phyloP scores from a whole-genome alignment of 257 asterid genomes.

The Ehretia macrophylla region DNA sequence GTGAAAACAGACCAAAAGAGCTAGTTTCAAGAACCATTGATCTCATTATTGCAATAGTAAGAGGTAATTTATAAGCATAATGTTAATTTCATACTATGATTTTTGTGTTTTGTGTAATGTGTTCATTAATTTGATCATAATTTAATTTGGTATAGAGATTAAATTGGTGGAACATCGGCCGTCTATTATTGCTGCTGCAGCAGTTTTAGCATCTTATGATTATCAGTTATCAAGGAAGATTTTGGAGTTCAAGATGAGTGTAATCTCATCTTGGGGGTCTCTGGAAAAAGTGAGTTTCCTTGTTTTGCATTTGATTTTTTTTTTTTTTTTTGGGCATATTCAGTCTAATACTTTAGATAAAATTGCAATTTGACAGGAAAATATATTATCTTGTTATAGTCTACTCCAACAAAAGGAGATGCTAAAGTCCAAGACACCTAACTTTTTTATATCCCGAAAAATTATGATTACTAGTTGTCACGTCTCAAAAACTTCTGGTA shows the following conservation, averaged over 20 bases:
- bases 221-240: slow-evolving; percentile 17
- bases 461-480: too few species aligned
- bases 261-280: slow-evolving; percentile 37
- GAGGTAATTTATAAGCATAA: slow-evolving; percentile 22
- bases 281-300: slow-evolving; percentile 39
- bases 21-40: slow-evolving; percentile 26
- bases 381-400: slow-evolving; percentile 28
- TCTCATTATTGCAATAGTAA: slow-evolving; percentile 26
- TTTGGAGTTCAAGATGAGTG: slow-evolving; percentile 32
- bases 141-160: slow-evolving; percentile 33
- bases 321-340: not conserved
- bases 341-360: not conserved
- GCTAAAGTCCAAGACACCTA: slow-evolving; percentile 30
- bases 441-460: not conserved
- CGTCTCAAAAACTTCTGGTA: too few species aligned
- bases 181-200: slow-evolving; percentile 47
- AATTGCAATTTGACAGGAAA: slow-evolving; percentile 30
- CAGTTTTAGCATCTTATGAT: slow-evolving; percentile 46
- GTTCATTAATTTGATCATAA: not conserved
- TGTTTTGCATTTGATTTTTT: not conserved
- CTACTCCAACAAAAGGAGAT: slow-evolving; percentile 22
- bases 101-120: not conserved
- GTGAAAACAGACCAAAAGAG: slow-evolving; percentile 18
- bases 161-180: slow-evolving; percentile 36
- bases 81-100: not conserved